Evolutionary conservation across 768 basidiomycete genomes (phyloP), one percentile per base, ranked within the genome.

Genomic region (Termitomyces sp.): DNA sequence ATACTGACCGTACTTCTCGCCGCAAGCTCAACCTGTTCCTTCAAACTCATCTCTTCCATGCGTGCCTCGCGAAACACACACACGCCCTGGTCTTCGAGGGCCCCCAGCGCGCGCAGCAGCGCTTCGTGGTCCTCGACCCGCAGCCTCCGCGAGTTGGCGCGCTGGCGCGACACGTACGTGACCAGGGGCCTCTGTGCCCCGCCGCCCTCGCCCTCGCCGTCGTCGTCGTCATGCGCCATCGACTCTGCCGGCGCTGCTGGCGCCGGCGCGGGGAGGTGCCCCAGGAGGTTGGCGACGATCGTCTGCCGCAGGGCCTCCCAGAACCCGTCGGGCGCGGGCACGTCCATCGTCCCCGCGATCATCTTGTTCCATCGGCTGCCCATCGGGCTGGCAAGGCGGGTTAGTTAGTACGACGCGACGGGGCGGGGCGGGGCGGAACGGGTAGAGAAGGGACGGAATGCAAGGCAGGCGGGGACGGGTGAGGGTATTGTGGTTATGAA

Each of bases 1-100:
- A n/a, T n/a, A n/a, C n/a, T n/a, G n/a, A n/a, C 85, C 24, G 85
- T 88, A 26, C 85, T 86, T 59, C 81, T 73, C 24, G 86, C 81
- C 0, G 75, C 79, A 20, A 86, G 65, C 49, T 77, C 74, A 53
- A 91, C 72, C 68, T 90, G 89, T 57, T 88, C 80, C 57, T 82
- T 82, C 61, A 84, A 73, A 2, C 75, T 71, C 65, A 90, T 59
- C 43, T 73, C 68, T 59, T 75, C 74, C 72, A 76, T 71, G 32
- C 42, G 28, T 18, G 65, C 68, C 26, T 70, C 65, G 62, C 84
- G 79, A 61, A 84, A 75, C 54, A 74, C 72, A 55, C 80, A 79
- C 33, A 85, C 59, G 30, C 81, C 82, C 63, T 84, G 72, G 57
- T 75, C 76, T 58, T 75, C 75, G 38, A 88, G 74, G 59, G 72